Percentiles rank a stretch among this genome's conserved stretches.
phyloP scores from a whole-genome alignment of 768 basidiomycete genomes.

The Pilatotrama ljubarskyi region DNA sequence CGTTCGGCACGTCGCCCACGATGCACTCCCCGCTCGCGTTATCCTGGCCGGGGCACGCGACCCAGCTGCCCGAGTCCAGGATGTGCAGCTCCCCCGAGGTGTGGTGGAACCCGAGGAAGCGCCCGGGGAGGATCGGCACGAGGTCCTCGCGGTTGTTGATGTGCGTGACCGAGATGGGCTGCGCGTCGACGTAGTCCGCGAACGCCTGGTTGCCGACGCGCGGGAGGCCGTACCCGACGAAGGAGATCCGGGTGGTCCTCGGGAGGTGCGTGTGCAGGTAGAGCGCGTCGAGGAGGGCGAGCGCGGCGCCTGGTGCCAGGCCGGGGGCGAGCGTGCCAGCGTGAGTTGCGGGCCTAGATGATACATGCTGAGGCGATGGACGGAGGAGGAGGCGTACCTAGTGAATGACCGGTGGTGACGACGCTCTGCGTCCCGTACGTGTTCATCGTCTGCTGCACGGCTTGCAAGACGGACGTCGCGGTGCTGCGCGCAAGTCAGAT shows the following conservation, averaged over 20 bases:
- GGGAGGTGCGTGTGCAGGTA: conserved; percentile 54
- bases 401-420: conserved; percentile 46
- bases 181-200: conserved; percentile 53
- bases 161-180: conserved; percentile 45
- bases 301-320: conserved; percentile 52
- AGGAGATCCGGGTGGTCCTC: conserved; percentile 20
- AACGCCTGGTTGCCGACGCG: conserved; percentile 59
- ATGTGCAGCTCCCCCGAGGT: conserved; percentile 42
- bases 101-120: conserved; percentile 47
- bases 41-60: conserved; percentile 59
- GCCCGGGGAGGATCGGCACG: conserved; percentile 37
- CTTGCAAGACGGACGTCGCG: conserved; percentile 42
- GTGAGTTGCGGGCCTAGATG: background rate
- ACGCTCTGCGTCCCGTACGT: conserved; percentile 37
- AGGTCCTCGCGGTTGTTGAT: conserved; percentile 53
- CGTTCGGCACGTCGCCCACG: conserved; percentile 51
- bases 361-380: background rate
- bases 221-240: conserved; percentile 35
- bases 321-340: background rate
- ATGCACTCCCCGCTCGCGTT: conserved; percentile 53
- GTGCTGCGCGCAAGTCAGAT: conserved; percentile 30
- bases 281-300: conserved; percentile 53
- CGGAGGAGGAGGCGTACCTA: conserved; percentile 28
- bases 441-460: conserved; percentile 44
- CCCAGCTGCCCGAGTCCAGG: conserved; percentile 48